phyloP scores from a whole-genome alignment of 1,139 yeast genomes.

The Suhomyces anneliseae region DNA sequence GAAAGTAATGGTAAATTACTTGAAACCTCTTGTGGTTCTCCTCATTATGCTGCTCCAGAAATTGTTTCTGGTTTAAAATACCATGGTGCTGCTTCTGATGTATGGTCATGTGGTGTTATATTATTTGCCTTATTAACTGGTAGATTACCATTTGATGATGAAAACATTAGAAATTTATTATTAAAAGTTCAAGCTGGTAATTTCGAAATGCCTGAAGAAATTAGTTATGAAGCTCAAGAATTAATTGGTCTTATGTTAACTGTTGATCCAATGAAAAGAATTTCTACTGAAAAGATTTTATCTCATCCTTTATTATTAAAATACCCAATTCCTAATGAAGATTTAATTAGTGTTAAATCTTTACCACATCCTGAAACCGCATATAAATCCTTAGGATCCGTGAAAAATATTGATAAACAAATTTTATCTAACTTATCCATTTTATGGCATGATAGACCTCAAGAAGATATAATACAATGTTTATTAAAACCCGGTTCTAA shows the following conservation, averaged over 20 bases:
- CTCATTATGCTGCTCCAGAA: conserved; percentile 88
- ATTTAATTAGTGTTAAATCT: conserved; percentile 50
- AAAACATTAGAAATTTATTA: conserved; percentile 66
- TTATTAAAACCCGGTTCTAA: conserved; percentile 58
- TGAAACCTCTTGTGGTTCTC: conserved; percentile 83
- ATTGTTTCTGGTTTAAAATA: conserved; percentile 75
- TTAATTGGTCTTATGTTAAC: conserved; percentile 70
- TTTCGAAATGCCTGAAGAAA: conserved; percentile 68
- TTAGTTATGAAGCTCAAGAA: conserved; percentile 69
- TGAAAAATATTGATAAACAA: conserved; percentile 57
- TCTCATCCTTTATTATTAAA: conserved; percentile 72
- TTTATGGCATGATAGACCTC: conserved; percentile 71
- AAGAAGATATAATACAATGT: conserved; percentile 54
- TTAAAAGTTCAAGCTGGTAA: conserved; percentile 75
- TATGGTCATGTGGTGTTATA: conserved; percentile 86
- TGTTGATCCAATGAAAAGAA: conserved; percentile 75
- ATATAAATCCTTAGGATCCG: conserved; percentile 46
- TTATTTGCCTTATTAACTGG: conserved; percentile 77
- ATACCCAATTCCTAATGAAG: conserved; percentile 55
- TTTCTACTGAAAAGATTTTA: conserved; percentile 73
- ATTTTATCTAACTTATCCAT: conserved; percentile 69
- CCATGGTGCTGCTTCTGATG: conserved; percentile 82
- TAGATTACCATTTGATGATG: conserved; percentile 80
- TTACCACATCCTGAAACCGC: conserved; percentile 68
- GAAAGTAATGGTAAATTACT: conserved; percentile 69